Percentiles rank a stretch among this genome's conserved stretches.
Evolutionary conservation across 495 filamentous ascomycete genomes (phyloP).

Genomic region (Monascus purpureus): DNA sequence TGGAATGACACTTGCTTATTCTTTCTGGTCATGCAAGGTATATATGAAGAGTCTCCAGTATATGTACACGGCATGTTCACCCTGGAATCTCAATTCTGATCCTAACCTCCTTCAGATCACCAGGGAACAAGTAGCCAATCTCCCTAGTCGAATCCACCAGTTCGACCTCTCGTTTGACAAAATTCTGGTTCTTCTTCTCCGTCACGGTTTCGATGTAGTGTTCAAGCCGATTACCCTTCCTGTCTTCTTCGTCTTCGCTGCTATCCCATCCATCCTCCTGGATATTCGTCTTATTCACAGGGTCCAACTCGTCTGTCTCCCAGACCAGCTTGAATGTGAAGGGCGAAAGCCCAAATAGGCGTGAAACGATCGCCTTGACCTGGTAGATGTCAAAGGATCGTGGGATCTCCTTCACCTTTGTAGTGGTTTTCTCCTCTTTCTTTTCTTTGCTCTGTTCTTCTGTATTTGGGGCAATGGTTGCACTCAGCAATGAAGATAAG

Average conservation of each 20-base stretch:
- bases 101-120: conserved; percentile 39
- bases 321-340: conserved; percentile 52
- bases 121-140: conserved; percentile 72
- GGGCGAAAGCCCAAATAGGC: conserved; percentile 50
- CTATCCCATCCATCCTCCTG: conserved; percentile 46
- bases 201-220: background rate
- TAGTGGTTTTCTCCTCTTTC: too few relatives aligned
- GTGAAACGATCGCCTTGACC: conserved; percentile 63
- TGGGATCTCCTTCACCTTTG: conserved; percentile 46
- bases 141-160: conserved; percentile 67
- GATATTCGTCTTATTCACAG: conserved; percentile 39
- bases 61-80: too few relatives aligned
- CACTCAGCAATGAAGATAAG: conserved; percentile 13
- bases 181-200: conserved; percentile 27
- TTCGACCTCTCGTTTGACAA: conserved; percentile 64
- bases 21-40: too few relatives aligned
- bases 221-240: conserved; percentile 5
- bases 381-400: conserved; percentile 65
- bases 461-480: conserved; percentile 1
- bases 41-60: too few relatives aligned
- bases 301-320: conserved; percentile 80
- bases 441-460: too few relatives aligned
- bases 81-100: conserved; percentile 46
- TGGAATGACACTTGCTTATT: too few relatives aligned
- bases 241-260: conserved; percentile 37